Percentiles rank a stretch among this genome's conserved stretches.
Evolutionary conservation across 2,329 filamentous ascomycete species (phyloP).

Genomic region (Fusarium nisikadoi): DNA sequence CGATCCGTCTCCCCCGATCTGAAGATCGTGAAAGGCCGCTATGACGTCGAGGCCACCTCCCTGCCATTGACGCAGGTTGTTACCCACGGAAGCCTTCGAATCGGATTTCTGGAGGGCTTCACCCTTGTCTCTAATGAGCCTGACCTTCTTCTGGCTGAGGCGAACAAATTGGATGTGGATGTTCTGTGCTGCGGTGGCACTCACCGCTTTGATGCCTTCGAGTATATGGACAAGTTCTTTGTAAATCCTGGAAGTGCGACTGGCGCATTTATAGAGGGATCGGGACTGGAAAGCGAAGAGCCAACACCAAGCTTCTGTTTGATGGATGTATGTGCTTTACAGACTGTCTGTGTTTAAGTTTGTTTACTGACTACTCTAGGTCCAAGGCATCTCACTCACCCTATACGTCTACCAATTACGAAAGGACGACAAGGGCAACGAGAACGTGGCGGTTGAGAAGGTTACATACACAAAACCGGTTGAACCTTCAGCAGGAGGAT

Average conservation of each 20-base stretch:
- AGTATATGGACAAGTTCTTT: conserved; percentile 81
- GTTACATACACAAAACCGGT: conserved; percentile 85
- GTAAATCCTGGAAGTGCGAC: conserved; percentile 76
- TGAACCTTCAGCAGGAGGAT: conserved; percentile 63
- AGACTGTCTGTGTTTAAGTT: neutral
- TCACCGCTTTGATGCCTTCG: conserved; percentile 75
- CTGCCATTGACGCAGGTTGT: conserved; percentile 74
- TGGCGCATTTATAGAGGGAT: conserved; percentile 69
- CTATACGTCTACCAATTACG: conserved; percentile 92
- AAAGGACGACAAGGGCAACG: conserved; percentile 79
- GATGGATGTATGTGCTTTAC: conserved; percentile 85
- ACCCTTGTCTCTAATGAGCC: conserved; percentile 74
- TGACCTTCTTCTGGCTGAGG: conserved; percentile 73
- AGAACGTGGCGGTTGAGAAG: conserved; percentile 86
- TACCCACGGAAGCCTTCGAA: conserved; percentile 71
- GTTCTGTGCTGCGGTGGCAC: conserved; percentile 76
- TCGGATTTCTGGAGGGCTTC: conserved; percentile 76
- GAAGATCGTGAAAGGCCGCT: conserved; percentile 75
- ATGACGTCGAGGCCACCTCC: conserved; percentile 73
- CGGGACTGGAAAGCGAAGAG: conserved; percentile 71
- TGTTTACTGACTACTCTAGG: conserved; percentile 61
- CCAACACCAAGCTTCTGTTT: conserved; percentile 92
- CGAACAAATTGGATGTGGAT: conserved; percentile 75
- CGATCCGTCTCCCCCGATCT: conserved; percentile 78
- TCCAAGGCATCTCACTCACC: conserved; percentile 95